Conservation (phyloP, 1,139 yeast genomes). For the Candida frijolesensis region DNA sequence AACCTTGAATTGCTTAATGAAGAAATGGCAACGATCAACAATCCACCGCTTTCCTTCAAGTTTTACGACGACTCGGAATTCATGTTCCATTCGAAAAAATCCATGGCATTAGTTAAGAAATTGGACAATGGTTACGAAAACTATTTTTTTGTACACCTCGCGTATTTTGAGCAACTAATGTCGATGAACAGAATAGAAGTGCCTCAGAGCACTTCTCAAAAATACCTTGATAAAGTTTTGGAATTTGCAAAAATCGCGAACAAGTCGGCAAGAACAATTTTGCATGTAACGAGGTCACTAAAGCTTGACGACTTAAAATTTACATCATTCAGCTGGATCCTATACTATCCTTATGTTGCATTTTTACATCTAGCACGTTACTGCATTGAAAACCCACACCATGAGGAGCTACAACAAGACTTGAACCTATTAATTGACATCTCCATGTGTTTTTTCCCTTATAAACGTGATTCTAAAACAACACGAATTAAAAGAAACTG, state of each 20-base stretch:
- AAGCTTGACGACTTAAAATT: slow-evolving; percentile 21
- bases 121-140: slow-evolving; percentile 18
- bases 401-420: slow-evolving; percentile 29
- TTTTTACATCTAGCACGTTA: slow-evolving; percentile 31
- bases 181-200: slow-evolving; percentile 27
- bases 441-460: slow-evolving; percentile 25
- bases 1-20: slow-evolving; percentile 21
- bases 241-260: slow-evolving; percentile 20
- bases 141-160: slow-evolving; percentile 26
- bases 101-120: slow-evolving; percentile 3
- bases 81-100: slow-evolving; percentile 10
- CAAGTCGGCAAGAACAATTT: slow-evolving; percentile 37
- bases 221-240: background rate
- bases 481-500: slow-evolving; percentile 8
- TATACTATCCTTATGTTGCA: slow-evolving; percentile 36
- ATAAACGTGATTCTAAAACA: background rate
- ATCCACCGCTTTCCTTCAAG: slow-evolving; percentile 21
- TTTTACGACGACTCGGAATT: slow-evolving; percentile 28
- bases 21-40: slow-evolving; percentile 19
- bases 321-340: slow-evolving; percentile 32
- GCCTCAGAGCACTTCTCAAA: background rate
- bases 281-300: slow-evolving; percentile 24
- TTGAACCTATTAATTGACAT: slow-evolving; percentile 30
- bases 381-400: slow-evolving; percentile 30
- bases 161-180: slow-evolving; percentile 36